phyloP scores from a whole-genome alignment of 306 rosid species.

The Begonia peltatifolia region DNA sequence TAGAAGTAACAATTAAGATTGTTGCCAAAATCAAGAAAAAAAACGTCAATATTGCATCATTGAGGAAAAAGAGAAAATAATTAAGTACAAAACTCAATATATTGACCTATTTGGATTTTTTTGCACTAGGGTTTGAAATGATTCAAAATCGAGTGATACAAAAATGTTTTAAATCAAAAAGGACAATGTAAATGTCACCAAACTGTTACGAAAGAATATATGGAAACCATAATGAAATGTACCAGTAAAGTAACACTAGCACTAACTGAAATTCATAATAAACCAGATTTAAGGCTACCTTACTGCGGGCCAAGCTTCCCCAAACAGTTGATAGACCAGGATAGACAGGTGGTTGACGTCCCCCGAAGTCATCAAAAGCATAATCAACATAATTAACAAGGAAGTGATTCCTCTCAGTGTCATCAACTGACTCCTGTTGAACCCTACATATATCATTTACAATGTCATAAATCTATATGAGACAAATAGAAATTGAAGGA shows the following conservation, averaged over 20 bases:
- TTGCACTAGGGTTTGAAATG: no score
- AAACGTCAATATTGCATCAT: no score
- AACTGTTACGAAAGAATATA: no score
- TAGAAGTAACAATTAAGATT: no score
- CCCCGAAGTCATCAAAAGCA: slow-evolving; percentile 98
- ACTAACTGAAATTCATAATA: slow-evolving; percentile 2
- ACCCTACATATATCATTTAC: slow-evolving; percentile 41
- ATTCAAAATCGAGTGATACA: no score
- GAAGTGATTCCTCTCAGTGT: slow-evolving; percentile 92
- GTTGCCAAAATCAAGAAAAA: no score
- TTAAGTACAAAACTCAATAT: no score
- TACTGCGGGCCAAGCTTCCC: slow-evolving; percentile 99
- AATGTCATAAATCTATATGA: slow-evolving; percentile 7
- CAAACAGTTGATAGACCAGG: slow-evolving; percentile 98
- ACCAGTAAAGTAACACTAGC: not conserved
- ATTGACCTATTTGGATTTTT: no score
- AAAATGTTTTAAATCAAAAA: not conserved
- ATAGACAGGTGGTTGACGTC: slow-evolving; percentile 95
- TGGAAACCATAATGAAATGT: no score
- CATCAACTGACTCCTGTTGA: slow-evolving; percentile 97
- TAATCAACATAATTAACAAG: slow-evolving; percentile 88
- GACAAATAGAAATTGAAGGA: slow-evolving; percentile 5
- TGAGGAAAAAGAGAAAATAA: no score
- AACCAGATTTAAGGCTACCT: slow-evolving; percentile 25
- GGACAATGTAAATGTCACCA: not conserved